Base-by-base conservation (phyloP, 2,329 filamentous ascomycete species). In the Aspergillus sp. region DNA sequence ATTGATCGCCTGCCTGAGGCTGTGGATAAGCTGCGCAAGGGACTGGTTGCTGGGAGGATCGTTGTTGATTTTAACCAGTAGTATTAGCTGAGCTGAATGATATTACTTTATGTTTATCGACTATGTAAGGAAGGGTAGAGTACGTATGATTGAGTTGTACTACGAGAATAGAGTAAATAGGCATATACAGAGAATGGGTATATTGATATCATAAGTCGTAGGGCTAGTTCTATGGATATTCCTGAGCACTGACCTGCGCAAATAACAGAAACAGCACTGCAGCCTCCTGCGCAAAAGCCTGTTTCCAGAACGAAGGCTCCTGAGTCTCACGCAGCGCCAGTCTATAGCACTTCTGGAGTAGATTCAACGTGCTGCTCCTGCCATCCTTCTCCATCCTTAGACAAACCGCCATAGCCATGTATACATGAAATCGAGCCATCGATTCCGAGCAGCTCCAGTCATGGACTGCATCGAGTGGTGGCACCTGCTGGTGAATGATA, bases 1-100 rank as follows among this genome's bases (percentile, higher is more conserved):
- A 65, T 83, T 60, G 77, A 77, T 34, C 62, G 75, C 41, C 74
- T 83, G 45, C 70, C 81, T 15, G 81, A 84, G 62, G 80, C 77
- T 17, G 79, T 84, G 20, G 75, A 82, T 64, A 78, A 79, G 62
- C 64, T 84, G 62, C 73, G 73, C 54, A 73, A 71, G 40, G 81
- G 81, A 0, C 73, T 84, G 63, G 75, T 84, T 45, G 79, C 81
- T 7, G 82, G 82, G 2, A 70, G 82, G 17, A 77, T 81, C 44
- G 82, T 84, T 12, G 75, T 84, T 19, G 79, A 83, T 63, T 84
- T 84, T 62, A 82, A 83, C 33, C 47, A 58, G 47, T 57, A 37
- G 34, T 37, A 24, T 6, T 24, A 24, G 33, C 13, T 2, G 34
- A 3, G 34, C 3, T 6, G 34, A 37, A n/a, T 37, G 24, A 27